phyloP scores from a whole-genome alignment of 2,329 filamentous ascomycete genomes.

The Aspergillus fructus region DNA sequence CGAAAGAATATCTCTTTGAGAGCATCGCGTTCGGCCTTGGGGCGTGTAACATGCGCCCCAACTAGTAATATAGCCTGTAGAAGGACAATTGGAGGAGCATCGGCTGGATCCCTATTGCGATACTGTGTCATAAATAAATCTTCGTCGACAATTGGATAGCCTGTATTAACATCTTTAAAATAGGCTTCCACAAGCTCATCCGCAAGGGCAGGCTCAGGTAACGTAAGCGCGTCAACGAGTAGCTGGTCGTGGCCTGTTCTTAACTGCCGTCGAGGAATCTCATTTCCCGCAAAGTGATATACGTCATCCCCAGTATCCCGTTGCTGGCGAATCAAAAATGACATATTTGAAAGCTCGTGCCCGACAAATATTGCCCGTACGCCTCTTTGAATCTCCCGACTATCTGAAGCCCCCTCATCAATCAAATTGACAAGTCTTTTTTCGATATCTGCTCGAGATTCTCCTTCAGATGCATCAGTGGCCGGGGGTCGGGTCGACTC shows the following conservation, averaged over 20 bases:
- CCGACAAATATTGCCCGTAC: constrained; percentile 56
- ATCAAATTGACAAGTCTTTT: constrained; percentile 53
- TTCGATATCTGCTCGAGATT: constrained; percentile 43
- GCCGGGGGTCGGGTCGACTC: constrained; percentile 24
- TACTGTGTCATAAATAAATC: constrained; percentile 54
- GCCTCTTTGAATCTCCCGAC: constrained; percentile 48
- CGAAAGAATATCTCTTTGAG: constrained; percentile 53
- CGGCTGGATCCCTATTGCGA: constrained; percentile 44
- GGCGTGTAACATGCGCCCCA: constrained; percentile 51
- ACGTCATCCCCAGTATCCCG: constrained; percentile 43
- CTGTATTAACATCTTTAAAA: constrained; percentile 52
- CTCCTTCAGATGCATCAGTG: constrained; percentile 35
- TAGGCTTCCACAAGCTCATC: constrained; percentile 54
- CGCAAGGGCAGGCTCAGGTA: constrained; percentile 50
- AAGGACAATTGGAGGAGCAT: constrained; percentile 49
- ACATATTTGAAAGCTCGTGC: constrained; percentile 57
- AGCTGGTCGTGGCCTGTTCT: constrained; percentile 47
- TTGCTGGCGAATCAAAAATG: constrained; percentile 55
- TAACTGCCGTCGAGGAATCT: constrained; percentile 44
- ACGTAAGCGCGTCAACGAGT: constrained; percentile 49
- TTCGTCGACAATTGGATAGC: constrained; percentile 54
- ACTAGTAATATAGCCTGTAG: constrained; percentile 54
- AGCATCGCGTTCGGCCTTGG: constrained; percentile 42
- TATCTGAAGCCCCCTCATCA: constrained; percentile 47
- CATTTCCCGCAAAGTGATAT: constrained; percentile 46